These are phyloP conservation scores for Rhizophora mangle DNA, from an alignment of 345 rosid species.

Conservation along the genomic window DNA sequence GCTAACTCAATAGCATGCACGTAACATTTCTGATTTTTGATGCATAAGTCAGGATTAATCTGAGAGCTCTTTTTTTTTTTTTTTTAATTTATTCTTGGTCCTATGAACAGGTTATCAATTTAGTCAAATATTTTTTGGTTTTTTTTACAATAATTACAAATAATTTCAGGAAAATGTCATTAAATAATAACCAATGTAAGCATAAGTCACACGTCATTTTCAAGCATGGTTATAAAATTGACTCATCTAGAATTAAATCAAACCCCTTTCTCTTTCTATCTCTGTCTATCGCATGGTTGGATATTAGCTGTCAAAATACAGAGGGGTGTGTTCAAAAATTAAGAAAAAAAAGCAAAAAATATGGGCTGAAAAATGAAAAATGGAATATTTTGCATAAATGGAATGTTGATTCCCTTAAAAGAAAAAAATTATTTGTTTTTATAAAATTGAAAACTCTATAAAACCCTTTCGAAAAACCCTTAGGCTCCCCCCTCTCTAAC, in stretches of 20 bases:
- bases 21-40: no score
- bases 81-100: no score
- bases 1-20: no score
- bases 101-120: no score
- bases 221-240: slow-evolving; percentile 2
- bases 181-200: background rate
- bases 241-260: background rate
- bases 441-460: slow-evolving; percentile 4
- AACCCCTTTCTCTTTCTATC: no score
- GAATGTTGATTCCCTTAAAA: slow-evolving; percentile 3
- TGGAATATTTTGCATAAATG: background rate
- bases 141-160: no score
- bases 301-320: slow-evolving; percentile 14
- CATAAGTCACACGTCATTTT: background rate
- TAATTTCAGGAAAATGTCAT: background rate
- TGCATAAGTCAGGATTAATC: no score
- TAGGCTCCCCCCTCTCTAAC: background rate
- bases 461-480: background rate
- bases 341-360: no score
- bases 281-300: slow-evolving; percentile 4
- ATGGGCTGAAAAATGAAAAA: background rate
- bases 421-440: background rate
- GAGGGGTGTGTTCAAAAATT: no score
- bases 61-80: no score
- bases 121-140: no score